Evolutionary conservation across 306 rosid species (phyloP).

Genomic region (Trichosanthes cucumerina): DNA sequence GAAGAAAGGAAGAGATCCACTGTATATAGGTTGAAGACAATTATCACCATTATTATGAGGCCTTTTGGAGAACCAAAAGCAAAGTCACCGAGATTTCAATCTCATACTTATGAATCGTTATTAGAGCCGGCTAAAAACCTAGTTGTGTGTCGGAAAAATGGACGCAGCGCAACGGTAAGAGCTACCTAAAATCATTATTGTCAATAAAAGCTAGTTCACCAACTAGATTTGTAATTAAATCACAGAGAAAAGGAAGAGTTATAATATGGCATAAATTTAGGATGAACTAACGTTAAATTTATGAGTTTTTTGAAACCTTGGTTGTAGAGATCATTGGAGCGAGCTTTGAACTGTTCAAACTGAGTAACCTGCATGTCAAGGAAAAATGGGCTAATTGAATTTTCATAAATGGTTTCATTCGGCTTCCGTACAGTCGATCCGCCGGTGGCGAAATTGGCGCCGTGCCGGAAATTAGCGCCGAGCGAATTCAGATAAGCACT

Average conservation of each 20-base stretch:
- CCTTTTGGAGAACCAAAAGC: too few species aligned
- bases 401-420: constrained; percentile 69
- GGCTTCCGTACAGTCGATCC: constrained; percentile 81
- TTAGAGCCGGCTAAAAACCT: too few species aligned
- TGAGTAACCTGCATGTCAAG: constrained; percentile 72
- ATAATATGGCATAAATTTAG: background rate
- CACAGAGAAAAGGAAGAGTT: background rate
- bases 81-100: too few species aligned
- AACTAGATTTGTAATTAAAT: background rate
- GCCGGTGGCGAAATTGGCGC: constrained; percentile 91
- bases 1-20: too few species aligned
- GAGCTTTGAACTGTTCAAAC: constrained; percentile 54
- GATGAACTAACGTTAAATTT: background rate
- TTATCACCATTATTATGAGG: too few species aligned
- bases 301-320: constrained; percentile 35
- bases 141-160: too few species aligned
- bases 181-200: background rate
- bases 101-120: too few species aligned
- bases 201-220: background rate
- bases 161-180: too few species aligned
- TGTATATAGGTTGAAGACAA: too few species aligned
- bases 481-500: constrained; percentile 89
- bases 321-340: constrained; percentile 47
- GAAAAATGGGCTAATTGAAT: constrained; percentile 78
- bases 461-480: constrained; percentile 66